phyloP scores from a whole-genome alignment of 2,329 filamentous ascomycete genomes.

The Cytospora schulzeri region DNA sequence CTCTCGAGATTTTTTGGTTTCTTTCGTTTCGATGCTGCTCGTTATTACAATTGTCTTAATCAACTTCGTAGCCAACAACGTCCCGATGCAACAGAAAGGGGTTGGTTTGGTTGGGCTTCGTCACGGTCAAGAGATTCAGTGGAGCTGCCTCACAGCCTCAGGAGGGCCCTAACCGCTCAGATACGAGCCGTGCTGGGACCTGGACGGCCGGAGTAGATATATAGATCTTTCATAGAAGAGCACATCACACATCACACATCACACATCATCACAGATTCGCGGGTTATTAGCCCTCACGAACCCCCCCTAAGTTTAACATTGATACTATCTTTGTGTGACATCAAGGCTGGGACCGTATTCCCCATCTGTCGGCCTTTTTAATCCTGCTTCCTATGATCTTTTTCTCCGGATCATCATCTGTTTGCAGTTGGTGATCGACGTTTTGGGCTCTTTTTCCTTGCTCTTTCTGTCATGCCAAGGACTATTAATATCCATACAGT shows the following conservation, averaged over 20 bases:
- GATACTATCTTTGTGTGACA: not conserved
- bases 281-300: not conserved
- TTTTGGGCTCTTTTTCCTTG: not conserved
- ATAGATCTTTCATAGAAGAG: too few relatives aligned
- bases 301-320: not conserved
- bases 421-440: not conserved
- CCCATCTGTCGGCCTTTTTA: not conserved
- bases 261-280: not conserved
- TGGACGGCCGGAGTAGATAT: not conserved
- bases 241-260: too few relatives aligned
- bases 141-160: slow-evolving; percentile 4
- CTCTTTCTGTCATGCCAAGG: not conserved
- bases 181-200: not conserved
- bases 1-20: too few relatives aligned
- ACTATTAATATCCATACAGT: not conserved
- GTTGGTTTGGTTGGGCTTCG: not conserved
- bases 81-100: slow-evolving; percentile 17
- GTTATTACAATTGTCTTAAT: too few relatives aligned
- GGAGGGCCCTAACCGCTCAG: not conserved
- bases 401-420: not conserved
- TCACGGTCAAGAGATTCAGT: not conserved
- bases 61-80: not conserved
- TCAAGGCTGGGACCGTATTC: not conserved
- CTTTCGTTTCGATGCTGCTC: too few relatives aligned
- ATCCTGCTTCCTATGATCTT: not conserved